Conservation (phyloP, 768 basidiomycete species). For the Serendipita vermifera region DNA sequence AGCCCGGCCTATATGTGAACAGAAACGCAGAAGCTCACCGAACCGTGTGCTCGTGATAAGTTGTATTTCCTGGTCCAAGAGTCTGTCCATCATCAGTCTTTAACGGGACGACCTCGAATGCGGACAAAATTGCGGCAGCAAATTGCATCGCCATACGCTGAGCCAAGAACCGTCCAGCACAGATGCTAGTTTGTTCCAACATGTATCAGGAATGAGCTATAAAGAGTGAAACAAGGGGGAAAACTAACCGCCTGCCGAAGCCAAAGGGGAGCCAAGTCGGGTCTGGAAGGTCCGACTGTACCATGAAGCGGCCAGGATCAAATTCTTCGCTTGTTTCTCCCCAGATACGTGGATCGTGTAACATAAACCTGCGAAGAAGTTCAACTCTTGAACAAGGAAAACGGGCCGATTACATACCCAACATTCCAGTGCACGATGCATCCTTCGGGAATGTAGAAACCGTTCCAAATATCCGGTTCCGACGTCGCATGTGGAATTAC, state of each 20-base stretch:
- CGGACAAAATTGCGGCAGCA: neutral
- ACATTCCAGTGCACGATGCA: slow-evolving; percentile 20
- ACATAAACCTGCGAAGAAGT: neutral
- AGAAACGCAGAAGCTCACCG: too few species aligned
- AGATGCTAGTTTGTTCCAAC: too few species aligned
- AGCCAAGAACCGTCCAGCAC: neutral
- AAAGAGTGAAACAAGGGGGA: too few species aligned
- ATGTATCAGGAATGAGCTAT: neutral
- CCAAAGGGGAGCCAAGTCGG: neutral
- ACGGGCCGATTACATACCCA: slow-evolving; percentile 17
- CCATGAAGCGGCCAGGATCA: neutral
- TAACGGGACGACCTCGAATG: neutral
- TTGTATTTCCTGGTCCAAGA: too few species aligned
- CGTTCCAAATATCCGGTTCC: neutral
- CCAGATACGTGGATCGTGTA: neutral
- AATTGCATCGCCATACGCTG: neutral
- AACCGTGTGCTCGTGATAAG: too few species aligned
- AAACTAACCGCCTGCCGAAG: neutral
- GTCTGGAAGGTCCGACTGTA: neutral
- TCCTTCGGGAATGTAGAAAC: slow-evolving; percentile 14
- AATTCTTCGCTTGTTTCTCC: neutral
- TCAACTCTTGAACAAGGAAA: too few species aligned
- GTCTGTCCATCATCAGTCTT: too few species aligned
- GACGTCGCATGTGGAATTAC: slow-evolving; percentile 8
- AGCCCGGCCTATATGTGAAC: too few species aligned